Evolutionary conservation across 495 filamentous ascomycete species (phyloP).

Genomic region (Neurospora sp.): DNA sequence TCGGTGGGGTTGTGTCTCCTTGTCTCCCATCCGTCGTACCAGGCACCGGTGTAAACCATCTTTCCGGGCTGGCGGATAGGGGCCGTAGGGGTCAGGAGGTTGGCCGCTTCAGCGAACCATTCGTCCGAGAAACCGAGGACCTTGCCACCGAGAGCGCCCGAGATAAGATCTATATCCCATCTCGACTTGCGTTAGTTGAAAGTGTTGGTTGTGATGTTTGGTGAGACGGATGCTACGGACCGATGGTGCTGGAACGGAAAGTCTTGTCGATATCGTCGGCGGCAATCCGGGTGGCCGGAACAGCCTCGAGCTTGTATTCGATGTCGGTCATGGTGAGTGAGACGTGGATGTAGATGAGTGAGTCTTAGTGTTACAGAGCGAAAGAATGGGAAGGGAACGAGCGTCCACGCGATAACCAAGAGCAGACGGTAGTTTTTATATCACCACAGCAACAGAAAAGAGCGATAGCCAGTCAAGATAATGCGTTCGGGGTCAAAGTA

Average conservation of each 20-base stretch:
- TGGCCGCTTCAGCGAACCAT: slow-evolving; percentile 77
- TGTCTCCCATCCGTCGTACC: slow-evolving; percentile 97
- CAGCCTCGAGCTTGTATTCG: slow-evolving; percentile 37
- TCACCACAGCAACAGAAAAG: neutral
- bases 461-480: neutral
- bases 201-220: neutral
- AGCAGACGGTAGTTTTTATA: neutral
- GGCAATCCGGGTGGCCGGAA: slow-evolving; percentile 38
- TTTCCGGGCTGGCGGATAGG: slow-evolving; percentile 71
- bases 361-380: neutral
- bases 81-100: slow-evolving; percentile 64
- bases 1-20: slow-evolving; percentile 70
- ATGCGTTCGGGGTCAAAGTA: neutral
- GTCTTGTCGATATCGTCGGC: slow-evolving; percentile 57
- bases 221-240: slow-evolving; percentile 31
- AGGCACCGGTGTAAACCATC: slow-evolving; percentile 78
- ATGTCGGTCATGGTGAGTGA: slow-evolving; percentile 20
- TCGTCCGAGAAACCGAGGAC: slow-evolving; percentile 75
- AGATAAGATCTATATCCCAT: slow-evolving; percentile 59
- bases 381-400: neutral
- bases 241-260: slow-evolving; percentile 59
- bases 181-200: neutral
- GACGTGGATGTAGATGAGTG: neutral
- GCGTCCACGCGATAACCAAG: slow-evolving; percentile 2
- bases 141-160: slow-evolving; percentile 58